Conservation (phyloP, 2,329 filamentous ascomycete species). For the Fusarium sacchari region DNA sequence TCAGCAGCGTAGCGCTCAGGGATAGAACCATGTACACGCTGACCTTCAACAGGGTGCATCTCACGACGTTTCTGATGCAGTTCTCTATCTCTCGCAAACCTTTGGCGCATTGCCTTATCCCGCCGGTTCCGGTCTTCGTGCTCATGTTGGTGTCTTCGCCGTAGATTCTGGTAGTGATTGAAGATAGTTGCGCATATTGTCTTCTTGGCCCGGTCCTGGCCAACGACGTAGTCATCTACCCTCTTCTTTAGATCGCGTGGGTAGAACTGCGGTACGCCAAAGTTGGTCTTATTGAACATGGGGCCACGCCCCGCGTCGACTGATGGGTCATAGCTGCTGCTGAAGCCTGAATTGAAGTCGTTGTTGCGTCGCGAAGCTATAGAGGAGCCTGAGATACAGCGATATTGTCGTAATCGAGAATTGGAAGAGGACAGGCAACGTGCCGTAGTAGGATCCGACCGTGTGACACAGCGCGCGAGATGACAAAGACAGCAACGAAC, state of each 20-base stretch:
- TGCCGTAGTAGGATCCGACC: neutral
- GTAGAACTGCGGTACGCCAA: constrained; percentile 72
- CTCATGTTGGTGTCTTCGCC: constrained; percentile 81
- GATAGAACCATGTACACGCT: constrained; percentile 46
- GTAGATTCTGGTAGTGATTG: constrained; percentile 93
- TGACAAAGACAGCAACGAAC: constrained; percentile 24
- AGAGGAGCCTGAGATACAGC: constrained; percentile 39
- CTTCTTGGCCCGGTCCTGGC: constrained; percentile 94
- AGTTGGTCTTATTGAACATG: constrained; percentile 67
- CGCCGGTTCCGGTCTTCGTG: constrained; percentile 65
- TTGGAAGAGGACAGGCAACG: neutral
- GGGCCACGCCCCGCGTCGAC: constrained; percentile 65
- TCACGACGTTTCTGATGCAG: constrained; percentile 64
- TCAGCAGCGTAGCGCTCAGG: constrained; percentile 50
- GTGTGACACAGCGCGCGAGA: constrained; percentile 13
- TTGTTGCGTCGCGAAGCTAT: constrained; percentile 53
- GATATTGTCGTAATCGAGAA: constrained; percentile 24
- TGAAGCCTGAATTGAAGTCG: constrained; percentile 67
- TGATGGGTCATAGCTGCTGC: constrained; percentile 67
- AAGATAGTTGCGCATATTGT: constrained; percentile 92
- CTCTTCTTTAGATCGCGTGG: constrained; percentile 82
- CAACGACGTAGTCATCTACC: constrained; percentile 95
- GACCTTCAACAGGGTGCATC: constrained; percentile 83
- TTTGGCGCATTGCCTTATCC: constrained; percentile 76
- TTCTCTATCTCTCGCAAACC: constrained; percentile 74